Conservation (phyloP, 306 rosid species). For the Boehmeria nivea region DNA sequence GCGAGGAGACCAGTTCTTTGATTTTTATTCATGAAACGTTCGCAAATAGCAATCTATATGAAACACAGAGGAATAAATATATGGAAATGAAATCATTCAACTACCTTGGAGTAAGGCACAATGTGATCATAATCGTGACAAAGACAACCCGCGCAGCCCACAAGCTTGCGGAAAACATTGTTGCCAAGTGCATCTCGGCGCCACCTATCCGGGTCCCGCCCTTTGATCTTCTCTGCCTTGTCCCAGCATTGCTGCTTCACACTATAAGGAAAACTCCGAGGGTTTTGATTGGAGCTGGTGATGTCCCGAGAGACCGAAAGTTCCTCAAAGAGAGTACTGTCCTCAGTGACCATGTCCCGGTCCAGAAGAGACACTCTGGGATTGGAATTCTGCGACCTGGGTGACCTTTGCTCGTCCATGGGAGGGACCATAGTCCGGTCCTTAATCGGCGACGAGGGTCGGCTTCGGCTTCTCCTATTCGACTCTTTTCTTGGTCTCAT, state of each 20-base stretch:
- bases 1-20: background rate
- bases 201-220: constrained; percentile 93
- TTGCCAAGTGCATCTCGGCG: constrained; percentile 83
- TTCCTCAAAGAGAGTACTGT: constrained; percentile 27
- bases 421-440: constrained; percentile 41
- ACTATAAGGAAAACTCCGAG: constrained; percentile 63
- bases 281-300: constrained; percentile 33
- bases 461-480: constrained; percentile 45
- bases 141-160: constrained; percentile 87
- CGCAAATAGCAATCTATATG: background rate
- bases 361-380: constrained; percentile 29
- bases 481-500: constrained; percentile 46
- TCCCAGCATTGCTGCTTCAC: constrained; percentile 90
- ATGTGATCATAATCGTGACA: constrained; percentile 92
- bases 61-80: background rate
- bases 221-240: constrained; percentile 75
- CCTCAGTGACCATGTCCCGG: constrained; percentile 22
- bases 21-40: background rate
- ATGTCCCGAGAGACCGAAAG: constrained; percentile 24
- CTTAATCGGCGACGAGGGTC: constrained; percentile 49
- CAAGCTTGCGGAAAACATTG: constrained; percentile 73
- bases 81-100: background rate
- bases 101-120: constrained; percentile 83
- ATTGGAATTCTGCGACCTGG: too few species aligned
- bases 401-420: constrained; percentile 14